Evolutionary conservation across 371 early-diverging fungal species (phyloP), one percentile per base, ranked within the genome.

Genomic region (Mucor plumbeus): DNA sequence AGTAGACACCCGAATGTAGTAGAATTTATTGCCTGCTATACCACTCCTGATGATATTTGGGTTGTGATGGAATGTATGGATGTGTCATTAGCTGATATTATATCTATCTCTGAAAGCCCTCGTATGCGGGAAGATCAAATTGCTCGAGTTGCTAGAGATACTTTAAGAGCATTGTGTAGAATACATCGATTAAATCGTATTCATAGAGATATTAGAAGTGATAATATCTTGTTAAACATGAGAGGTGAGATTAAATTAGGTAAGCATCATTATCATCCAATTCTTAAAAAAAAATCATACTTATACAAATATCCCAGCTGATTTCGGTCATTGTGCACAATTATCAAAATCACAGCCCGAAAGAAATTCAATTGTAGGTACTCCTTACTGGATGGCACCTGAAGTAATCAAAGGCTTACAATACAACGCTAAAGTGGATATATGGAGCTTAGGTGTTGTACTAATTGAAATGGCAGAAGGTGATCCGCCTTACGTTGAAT

Each of bases 371-470:
- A 84, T 90, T 48, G 86, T 91, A 36, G 92, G 92, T 38, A 95
- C 86, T 68, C 89, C 90, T 72, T 96, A 95, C 86, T 97, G 99
- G 99, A 96, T 97, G 97, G 95, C 97, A 19, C 99, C 99, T 11
- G 99, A 98, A 77, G 94, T 97, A 21, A 88, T 95, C 61, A 89
- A 88, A 71, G 90, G 88, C 26, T 72, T 78, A 55, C 84, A 87
- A 6, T 96, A 96, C 81, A 91, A 87, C 59, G 84, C 91, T 8
- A 94, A 92, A 70, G 91, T 87, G 11, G 96, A 96, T 73, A 88
- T 94, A 43, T 96, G 96, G 96, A 92, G 93, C 66, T 77, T 94
- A 10, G 96, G 95, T 21, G 87, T 95, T 34, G 77, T 93, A 59
- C 80, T 91, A 59, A 85, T 93, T 70, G 96, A 96, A 76, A 91